Base-by-base conservation (phyloP, 2,329 filamentous ascomycete genomes). In the Sarocladium kiliense region DNA sequence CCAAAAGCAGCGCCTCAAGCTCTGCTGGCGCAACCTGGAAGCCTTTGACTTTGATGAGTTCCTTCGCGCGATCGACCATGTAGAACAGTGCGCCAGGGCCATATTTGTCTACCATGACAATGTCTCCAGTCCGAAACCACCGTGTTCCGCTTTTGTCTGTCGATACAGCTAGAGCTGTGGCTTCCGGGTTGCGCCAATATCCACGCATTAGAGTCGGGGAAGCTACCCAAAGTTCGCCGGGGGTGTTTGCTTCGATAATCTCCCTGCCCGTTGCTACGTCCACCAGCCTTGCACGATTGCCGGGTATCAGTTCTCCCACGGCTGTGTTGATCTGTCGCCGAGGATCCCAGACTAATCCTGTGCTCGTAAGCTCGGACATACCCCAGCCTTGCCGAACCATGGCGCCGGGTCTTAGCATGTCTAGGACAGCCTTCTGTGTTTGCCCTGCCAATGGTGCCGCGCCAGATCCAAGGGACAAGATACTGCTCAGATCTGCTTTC, bases 341-440 rank as follows among this genome's bases (percentile, higher is more conserved):
- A 19, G 89, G 78, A 59, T 88, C 77, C 79, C 85, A 91, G 6
- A 77, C 77, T 12, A 88, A 77, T 18, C 81, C 76, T 0, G 86
- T 84, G 67, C 89, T 93, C 0, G 89, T 94, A 2, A 80, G 72
- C 66, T 94, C 90, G 1, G 90, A 94, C 90, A 95, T 93, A 4
- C 91, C 91, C 87, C 89, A 95, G 3, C 89, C 90, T 68, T 93
- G 89, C 65, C 74, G 72, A 12, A 79, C 59, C 2, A 60, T 54
- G 3, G 64, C 63, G 25, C 59, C 54, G 2, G 68, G 68, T 75
- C 84, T 84, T 58, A 67, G 60, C 56, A 85, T 64, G 56, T 72
- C 77, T 65, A 87, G 78, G 55, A 73, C 75, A 49, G 64, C 62
- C 1, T 57, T 57, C 54, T 67, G 65, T 3, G 83, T 72, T 58